Base-by-base conservation (phyloP, 2,329 filamentous ascomycete genomes). In the Exophiala oligosperma region DNA sequence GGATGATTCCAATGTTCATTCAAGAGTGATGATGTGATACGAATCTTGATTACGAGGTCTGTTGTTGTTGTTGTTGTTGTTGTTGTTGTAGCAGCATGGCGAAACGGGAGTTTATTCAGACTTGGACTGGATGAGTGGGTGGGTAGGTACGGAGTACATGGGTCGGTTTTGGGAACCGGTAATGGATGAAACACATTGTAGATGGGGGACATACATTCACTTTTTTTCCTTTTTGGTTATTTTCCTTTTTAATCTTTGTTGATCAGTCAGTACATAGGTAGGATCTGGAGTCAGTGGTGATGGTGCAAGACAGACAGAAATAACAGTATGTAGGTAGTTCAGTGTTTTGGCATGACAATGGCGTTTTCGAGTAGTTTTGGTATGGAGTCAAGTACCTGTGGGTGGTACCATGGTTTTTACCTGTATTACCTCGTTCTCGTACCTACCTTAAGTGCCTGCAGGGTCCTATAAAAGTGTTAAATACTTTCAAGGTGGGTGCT, bases 1-100 rank as follows among this genome's bases (percentile, higher is more conserved):
- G 60, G n/a, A 57, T 59, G 60, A 62, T 62, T 35, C 60, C 56
- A 26, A 62, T 62, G 57, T 17, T 62, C 37, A 60, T 62, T 32
- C 50, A 58, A 53, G 56, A 60, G 55, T 62, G 60, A 57, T 62
- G 60, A 60, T 21, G 7, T 26, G 41, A 17, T n/a, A 7, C 21
- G 14, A 43, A 14, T 37, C 14, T 21, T 43, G 40, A 5, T 17
- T 11, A 23, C n/a, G 32, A 35, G 17, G 6, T 35, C 6, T 35
- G 32, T 35, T 35, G 32, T 35, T 35, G 32, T 17, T 17, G 17
- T 17, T 12, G 38, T 41, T 35, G 32, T 35, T 35, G 17, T 17
- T 12, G 38, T 41, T 35, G 32, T 35, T 35, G 32, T 35, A 9
- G 32, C 21, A 46, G 43, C 43, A 46, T 46, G 24, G 43, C 43